Evolutionary conservation across 2,329 filamentous ascomycete genomes (phyloP).

Genomic region (Trichoderma sp.): DNA sequence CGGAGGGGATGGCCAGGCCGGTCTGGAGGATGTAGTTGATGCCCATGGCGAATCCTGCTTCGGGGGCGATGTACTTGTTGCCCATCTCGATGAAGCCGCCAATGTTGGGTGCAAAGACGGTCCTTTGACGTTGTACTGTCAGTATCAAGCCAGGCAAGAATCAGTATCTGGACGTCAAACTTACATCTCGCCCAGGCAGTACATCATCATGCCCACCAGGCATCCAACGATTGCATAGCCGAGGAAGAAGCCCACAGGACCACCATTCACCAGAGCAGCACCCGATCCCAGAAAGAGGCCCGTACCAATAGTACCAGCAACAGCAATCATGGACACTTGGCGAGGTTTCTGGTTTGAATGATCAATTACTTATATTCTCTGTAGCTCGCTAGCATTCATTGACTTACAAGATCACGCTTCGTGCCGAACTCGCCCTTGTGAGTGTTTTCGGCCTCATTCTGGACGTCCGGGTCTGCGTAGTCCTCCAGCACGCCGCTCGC

Average conservation of each 20-base stretch:
- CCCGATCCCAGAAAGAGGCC: constrained; percentile 35
- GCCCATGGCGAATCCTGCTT: constrained; percentile 34
- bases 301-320: constrained; percentile 46
- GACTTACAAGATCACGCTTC: constrained; percentile 29
- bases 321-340: constrained; percentile 42
- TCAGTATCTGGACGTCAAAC: neutral
- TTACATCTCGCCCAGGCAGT: constrained; percentile 31
- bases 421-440: constrained; percentile 30
- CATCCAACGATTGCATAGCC: constrained; percentile 29
- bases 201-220: constrained; percentile 31
- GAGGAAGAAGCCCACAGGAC: constrained; percentile 30
- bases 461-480: constrained; percentile 22
- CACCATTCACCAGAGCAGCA: constrained; percentile 28
- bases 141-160: neutral
- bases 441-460: constrained; percentile 27
- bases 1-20: constrained; percentile 32
- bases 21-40: constrained; percentile 34
- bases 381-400: no score
- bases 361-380: neutral
- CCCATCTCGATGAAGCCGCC: constrained; percentile 35
- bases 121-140: constrained; percentile 24
- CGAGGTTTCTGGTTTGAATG: constrained; percentile 32
- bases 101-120: constrained; percentile 33
- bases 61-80: constrained; percentile 33
- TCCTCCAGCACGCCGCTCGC: constrained; percentile 9